Conservation (phyloP, 768 basidiomycete genomes). For the Russula lepida region DNA sequence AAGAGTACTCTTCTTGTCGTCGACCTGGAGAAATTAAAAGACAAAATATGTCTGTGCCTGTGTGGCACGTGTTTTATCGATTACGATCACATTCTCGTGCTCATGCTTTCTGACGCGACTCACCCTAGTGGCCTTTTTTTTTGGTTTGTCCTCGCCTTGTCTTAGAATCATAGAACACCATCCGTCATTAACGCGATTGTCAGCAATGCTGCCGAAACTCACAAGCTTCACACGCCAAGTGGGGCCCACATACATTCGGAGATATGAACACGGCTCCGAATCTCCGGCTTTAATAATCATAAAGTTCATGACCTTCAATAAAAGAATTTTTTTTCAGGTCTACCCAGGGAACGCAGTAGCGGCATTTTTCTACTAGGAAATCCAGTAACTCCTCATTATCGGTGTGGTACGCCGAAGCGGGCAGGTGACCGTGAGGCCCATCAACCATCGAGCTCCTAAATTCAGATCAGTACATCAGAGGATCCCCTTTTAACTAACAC, state of each 20-base stretch:
- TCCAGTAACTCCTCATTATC: background rate
- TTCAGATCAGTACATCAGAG: background rate
- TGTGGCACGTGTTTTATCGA: background rate
- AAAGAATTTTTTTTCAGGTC: background rate
- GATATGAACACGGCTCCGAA: background rate
- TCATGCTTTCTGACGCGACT: background rate
- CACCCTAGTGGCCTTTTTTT: background rate
- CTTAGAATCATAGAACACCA: background rate
- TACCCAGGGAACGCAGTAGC: background rate
- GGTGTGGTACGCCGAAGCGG: background rate
- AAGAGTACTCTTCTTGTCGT: no score
- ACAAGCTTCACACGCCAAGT: background rate
- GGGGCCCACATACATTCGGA: background rate
- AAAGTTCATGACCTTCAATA: background rate
- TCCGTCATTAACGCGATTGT: constrained; percentile 7
- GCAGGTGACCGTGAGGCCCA: background rate
- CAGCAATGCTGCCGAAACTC: background rate
- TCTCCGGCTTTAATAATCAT: background rate
- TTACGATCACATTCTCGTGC: background rate
- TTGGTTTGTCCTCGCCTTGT: background rate
- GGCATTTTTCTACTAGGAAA: background rate
- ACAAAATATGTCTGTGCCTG: background rate
- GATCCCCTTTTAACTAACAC: background rate
- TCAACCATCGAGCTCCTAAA: background rate
- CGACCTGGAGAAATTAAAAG: background rate